Evolutionary conservation across 2,329 filamentous ascomycete species (phyloP), one percentile per base, ranked within the genome.

Genomic region (Colletotrichum kahawae): DNA sequence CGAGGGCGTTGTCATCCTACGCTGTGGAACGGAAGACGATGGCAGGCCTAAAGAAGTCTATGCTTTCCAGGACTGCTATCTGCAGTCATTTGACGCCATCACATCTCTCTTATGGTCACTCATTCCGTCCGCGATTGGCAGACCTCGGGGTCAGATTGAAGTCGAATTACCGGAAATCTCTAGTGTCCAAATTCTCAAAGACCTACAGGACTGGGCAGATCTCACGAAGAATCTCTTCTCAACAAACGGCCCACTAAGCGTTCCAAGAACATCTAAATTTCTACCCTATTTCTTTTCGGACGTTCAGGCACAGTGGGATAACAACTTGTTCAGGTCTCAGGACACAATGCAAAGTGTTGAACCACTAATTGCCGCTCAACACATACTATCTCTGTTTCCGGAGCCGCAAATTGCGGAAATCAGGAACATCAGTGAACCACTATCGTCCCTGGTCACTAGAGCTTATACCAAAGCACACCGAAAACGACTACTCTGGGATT

Each of bases 401-500:
- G 1, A 10, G 4, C 9, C 18, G 8, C 4, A n/a, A 10, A 9
- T n/a, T 43, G 4, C 1, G 18, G 18, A n/a, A n/a, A 10, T 0
- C 18, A n/a, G 38, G 18, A n/a, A 6, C 1, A 2, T 43, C 6
- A n/a, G 9, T n/a, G 38, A n/a, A n/a, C 38, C 38, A 43, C 8
- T n/a, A n/a, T 12, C 12, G 8, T 43, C 38, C 18, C 18, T 43
- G 3, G 4, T 43, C 8, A 43, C 18, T n/a, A n/a, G 8, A 0
- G 38, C 38, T 10, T 43, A 43, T 5, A n/a, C 38, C 8, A n/a
- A 43, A 8, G 38, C 38, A 10, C 18, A n/a, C 3, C 8, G 8
- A 10, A 43, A 43, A 10, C 38, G 3, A 10, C 12, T 43, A 2
- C 38, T 43, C 3, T 43, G 18, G 38, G 38, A 43, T n/a, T 43